Evolutionary conservation across 2,329 filamentous ascomycete genomes (phyloP).

Genomic region (Teratosphaeria nubilosa): DNA sequence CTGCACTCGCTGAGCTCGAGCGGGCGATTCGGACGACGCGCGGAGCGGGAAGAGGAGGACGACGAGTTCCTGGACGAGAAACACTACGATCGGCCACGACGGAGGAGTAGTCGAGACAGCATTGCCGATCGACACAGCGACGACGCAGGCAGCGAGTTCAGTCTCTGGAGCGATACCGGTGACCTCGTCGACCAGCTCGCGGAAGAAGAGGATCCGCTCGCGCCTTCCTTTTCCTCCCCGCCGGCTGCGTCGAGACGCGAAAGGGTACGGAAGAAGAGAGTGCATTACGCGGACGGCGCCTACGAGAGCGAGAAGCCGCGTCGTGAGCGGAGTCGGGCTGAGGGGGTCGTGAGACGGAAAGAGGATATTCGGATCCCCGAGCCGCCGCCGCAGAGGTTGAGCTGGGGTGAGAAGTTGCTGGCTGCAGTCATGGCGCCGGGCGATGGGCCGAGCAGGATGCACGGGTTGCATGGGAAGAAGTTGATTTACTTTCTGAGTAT

Average conservation of each 20-base stretch:
- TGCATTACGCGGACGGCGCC: conserved; percentile 51
- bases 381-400: conserved; percentile 52
- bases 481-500: conserved; percentile 59
- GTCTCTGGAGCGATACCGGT: conserved; percentile 86
- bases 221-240: conserved; percentile 24
- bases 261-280: conserved; percentile 45
- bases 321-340: conserved; percentile 1
- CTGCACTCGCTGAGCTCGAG: conserved; percentile 58
- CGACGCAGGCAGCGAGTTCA: conserved; percentile 54
- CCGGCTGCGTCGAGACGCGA: conserved; percentile 22
- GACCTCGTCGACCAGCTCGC: conserved; percentile 87
- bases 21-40: conserved; percentile 28
- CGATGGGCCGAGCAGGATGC: conserved; percentile 59
- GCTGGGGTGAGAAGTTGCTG: conserved; percentile 58
- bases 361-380: conserved; percentile 77
- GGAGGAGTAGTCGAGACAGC: conserved; percentile 21
- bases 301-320: conserved; percentile 30
- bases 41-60: conserved; percentile 23
- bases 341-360: conserved; percentile 41
- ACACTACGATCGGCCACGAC: conserved; percentile 37
- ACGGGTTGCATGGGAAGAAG: conserved; percentile 91
- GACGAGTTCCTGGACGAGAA: conserved; percentile 32
- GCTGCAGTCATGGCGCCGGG: conserved; percentile 77
- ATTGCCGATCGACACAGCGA: conserved; percentile 8
- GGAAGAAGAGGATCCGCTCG: conserved; percentile 72